Evolutionary conservation across 345 rosid genomes (phyloP), one percentile per base, ranked within the genome.

Genomic region (Kandelia obovata): DNA sequence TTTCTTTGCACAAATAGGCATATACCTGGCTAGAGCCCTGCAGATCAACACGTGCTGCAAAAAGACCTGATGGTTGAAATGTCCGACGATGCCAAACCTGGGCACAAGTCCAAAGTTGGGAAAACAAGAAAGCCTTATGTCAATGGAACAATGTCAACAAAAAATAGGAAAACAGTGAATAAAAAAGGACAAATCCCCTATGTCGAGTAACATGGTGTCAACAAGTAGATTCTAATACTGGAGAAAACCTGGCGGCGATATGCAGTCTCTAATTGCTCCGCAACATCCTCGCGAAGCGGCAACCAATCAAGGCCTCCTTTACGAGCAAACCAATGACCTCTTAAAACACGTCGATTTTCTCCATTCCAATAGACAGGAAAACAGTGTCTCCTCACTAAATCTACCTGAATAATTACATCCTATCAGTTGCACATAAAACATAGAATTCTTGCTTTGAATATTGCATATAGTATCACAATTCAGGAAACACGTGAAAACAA

Each of bases 301-400:
- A 92, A 84, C 99, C 98, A 92, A 79, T 89, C 97, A 64, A 90
- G 76, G 60, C 98, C 96, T 67, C 97, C 99, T 79, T 90, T 92
- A 67, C 89, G 82, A 71, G 96, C 98, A 76, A 92, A 95, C 98
- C 99, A 95, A 66, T 92, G 99, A 53, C 99, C 98, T 77, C 99
- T 88, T 66, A 95, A 79, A 65, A 92, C 98, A 71, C 99, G 97
- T 52, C 98, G 83, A 61, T 90, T 95, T 73, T 95, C 98, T 71
- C 98, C 99, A 84, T 83, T 83, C 98, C 98, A 92, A 67, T 92
- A 92, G 61, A 95, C 96, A 26, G 99, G 98, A 73, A 92, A 95
- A 70, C 89, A 86, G 70, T 89, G 98, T 72, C 98, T 83, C 74
- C 80, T 86, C 58, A 74, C 80, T 77, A 95, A 78, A 84, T 95